Conservation (phyloP, 1,139 yeast species). For the Diutina sp. region DNA sequence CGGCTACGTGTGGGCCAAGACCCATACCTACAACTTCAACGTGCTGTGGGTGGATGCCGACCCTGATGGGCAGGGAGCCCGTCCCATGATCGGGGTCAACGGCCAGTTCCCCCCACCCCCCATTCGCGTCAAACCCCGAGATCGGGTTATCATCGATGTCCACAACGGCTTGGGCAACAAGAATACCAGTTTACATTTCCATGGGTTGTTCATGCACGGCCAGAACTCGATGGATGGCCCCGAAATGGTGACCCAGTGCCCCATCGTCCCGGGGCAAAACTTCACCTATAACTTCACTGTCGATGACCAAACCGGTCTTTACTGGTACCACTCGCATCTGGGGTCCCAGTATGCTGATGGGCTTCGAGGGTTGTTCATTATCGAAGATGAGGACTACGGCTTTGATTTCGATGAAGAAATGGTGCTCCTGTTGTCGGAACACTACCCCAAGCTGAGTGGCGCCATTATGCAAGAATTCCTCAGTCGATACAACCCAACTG, state of each 20-base stretch:
- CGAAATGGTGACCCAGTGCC: conserved; percentile 74
- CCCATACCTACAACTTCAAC: conserved; percentile 40
- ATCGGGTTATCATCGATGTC: conserved; percentile 43
- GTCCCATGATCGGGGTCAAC: conserved; percentile 53
- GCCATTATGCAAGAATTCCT: conserved; percentile 42
- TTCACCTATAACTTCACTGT: conserved; percentile 73
- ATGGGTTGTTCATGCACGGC: conserved; percentile 77
- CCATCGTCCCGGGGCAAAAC: conserved; percentile 62
- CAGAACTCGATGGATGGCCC: conserved; percentile 80
- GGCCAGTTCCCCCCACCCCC: conserved; percentile 67
- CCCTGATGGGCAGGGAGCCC: conserved; percentile 47
- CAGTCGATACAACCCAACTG: conserved; percentile 76
- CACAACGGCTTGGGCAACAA: conserved; percentile 41
- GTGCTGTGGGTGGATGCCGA: conserved; percentile 44
- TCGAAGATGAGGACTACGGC: conserved; percentile 45
- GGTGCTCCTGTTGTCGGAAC: conserved; percentile 57
- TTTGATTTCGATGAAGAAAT: conserved; percentile 67
- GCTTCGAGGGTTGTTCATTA: conserved; percentile 67
- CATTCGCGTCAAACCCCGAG: conserved; percentile 51
- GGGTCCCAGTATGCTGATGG: conserved; percentile 87
- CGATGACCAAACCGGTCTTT: conserved; percentile 66
- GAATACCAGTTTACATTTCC: conserved; percentile 71
- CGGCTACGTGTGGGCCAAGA: conserved; percentile 6
- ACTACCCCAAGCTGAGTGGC: conserved; percentile 64
- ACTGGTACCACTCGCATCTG: conserved; percentile 93